These are phyloP conservation scores for Delonix regia DNA, from an alignment of 306 rosid genomes.

Conservation along the genomic window DNA sequence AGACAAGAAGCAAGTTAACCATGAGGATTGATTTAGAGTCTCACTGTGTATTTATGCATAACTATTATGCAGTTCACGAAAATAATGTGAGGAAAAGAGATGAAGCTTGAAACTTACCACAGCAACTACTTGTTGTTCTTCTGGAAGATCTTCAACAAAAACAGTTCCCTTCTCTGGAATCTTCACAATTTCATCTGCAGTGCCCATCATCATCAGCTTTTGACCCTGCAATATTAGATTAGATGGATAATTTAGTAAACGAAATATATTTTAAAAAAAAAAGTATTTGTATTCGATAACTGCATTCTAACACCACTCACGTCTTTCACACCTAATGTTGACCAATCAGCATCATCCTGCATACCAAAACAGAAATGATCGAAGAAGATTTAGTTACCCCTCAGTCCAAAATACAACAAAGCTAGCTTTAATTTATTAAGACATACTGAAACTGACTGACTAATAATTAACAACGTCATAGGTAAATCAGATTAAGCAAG, in stretches of 20 bases:
- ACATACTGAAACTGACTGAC: not conserved
- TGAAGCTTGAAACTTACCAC: conserved; percentile 63
- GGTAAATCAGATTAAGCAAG: conserved; percentile 15
- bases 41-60: conserved; percentile 2
- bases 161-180: conserved; percentile 93
- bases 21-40: conserved; percentile 1
- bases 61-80: conserved; percentile 14
- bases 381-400: conserved; percentile 6
- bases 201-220: conserved; percentile 99
- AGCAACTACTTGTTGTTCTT: conserved; percentile 85
- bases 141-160: conserved; percentile 97
- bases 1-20: conserved; percentile 11
- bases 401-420: not conserved
- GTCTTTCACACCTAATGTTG: conserved; percentile 76
- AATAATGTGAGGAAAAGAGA: conserved; percentile 2
- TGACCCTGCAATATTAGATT: conserved; percentile 73
- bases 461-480: not conserved
- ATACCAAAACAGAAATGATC: conserved; percentile 12
- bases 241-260: conserved; percentile 8
- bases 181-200: conserved; percentile 91
- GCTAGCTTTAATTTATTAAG: not conserved
- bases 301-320: conserved; percentile 48
- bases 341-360: conserved; percentile 98
- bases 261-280: conserved; percentile 3
- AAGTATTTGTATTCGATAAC: not conserved